These are phyloP conservation scores for Wallacemonas sp. DNA, from an alignment of 208 protist genomes.

Conservation along the genomic window DNA sequence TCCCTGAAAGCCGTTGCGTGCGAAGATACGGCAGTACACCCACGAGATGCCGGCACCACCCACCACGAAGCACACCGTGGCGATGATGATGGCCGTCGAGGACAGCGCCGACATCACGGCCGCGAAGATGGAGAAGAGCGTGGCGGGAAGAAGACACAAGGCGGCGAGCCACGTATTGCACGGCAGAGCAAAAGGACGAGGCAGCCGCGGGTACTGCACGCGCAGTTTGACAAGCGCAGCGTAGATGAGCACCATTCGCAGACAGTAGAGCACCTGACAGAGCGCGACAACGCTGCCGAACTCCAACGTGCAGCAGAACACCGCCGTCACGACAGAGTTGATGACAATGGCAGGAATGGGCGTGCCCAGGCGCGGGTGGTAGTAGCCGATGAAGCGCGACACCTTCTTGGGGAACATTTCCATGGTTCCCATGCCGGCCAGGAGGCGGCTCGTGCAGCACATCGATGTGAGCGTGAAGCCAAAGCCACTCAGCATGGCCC, in stretches of 20 bases:
- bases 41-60: constrained; percentile 52
- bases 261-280: constrained; percentile 77
- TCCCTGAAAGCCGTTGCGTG: constrained; percentile 74
- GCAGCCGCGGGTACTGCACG: constrained; percentile 70
- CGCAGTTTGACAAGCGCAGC: constrained; percentile 65
- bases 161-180: constrained; percentile 58
- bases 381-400: constrained; percentile 78
- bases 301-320: constrained; percentile 66
- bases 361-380: constrained; percentile 78
- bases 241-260: constrained; percentile 82
- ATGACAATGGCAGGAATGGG: constrained; percentile 76
- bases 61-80: constrained; percentile 55
- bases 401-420: constrained; percentile 80
- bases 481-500: constrained; percentile 65
- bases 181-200: constrained; percentile 70
- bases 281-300: constrained; percentile 78
- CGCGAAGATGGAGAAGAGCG: constrained; percentile 61
- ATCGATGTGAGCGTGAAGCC: constrained; percentile 83
- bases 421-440: constrained; percentile 85
- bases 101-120: constrained; percentile 63
- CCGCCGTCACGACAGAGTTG: constrained; percentile 56
- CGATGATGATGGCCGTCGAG: constrained; percentile 56
- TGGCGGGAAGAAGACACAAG: constrained; percentile 53
- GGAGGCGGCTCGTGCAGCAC: constrained; percentile 81
- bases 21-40: constrained; percentile 73